Evolutionary conservation across 306 rosid genomes (phyloP), one percentile per base, ranked within the genome.

Genomic region (Trifolium fragiferum): DNA sequence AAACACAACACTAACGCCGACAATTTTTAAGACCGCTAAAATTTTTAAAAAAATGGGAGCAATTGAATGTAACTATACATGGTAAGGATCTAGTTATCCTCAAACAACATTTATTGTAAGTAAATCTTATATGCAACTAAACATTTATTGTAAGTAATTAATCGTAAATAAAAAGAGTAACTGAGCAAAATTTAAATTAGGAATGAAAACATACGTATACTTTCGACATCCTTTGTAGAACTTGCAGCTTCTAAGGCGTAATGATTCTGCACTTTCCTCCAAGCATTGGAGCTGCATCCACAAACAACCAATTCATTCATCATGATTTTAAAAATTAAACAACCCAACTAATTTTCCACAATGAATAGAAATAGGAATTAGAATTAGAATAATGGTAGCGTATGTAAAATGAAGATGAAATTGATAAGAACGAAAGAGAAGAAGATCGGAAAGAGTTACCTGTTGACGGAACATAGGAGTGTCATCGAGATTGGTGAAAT

Each of bases 171-270:
- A 72, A 65, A 81, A 47, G 21, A 21, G 55, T 30, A 15, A 8
- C 38, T 9, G 16, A 10, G 68, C 32, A 12, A 68, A 80, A 63
- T 16, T 57, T 0, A n/a, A 70, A 30, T 47, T 5, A 68, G 74
- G 40, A 60, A 51, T 2, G 53, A 10, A 21, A 76, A 54, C 86
- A 6, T 83, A 92, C 99, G 93, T 87, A 72, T 95, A 95, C 76
- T 92, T 95, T 79, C 98, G 84, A 70, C 92, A 89, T 85, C 92
- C 99, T 90, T 95, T 95, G 81, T 84, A 86, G 81, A 92, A 86
- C 81, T 83, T 95, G 46, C 73, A 68, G 82, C 98, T 83, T 87
- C 93, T 90, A 27, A 60, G 76, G 73, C 97, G 84, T 66, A 95
- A 82, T 20, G 91, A 86, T 47, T 95, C 98, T 1, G 90, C 87